Base-by-base conservation (phyloP, 768 basidiomycete species). In the Boletus vinaceobasis region DNA sequence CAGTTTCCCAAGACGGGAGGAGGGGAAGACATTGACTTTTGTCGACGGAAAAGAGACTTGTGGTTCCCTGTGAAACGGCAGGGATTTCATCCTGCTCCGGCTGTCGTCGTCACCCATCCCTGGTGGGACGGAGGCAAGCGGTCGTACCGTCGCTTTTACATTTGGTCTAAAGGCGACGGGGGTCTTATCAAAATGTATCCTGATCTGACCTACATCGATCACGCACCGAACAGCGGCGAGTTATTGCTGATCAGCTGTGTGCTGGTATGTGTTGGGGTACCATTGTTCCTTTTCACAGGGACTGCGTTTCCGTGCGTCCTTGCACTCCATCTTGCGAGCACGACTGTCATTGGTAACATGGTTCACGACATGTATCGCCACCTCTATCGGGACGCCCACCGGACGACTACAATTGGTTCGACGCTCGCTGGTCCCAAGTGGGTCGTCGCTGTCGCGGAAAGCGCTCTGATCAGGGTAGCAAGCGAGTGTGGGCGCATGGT, bases 11-110 rank as follows among this genome's bases (percentile, higher is more conserved):
- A 82, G 68, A 86, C 83, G 4, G 82, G 83, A 1, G 82, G 84
- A 3, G 84, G 83, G 0, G 84, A 86, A 55, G 82, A 86, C 37
- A 82, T 85, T 13, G 79, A 85, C 60, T 84, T 79, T 59, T 82
- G 81, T 55, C 70, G 75, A n/a, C 66, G 65, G 55, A 82, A 80
- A 54, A 73, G 80, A 13, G 62, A 71, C 19, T 69, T 61, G 32
- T 76, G 73, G 39, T 51, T 78, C 35, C 53, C 57, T 10, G 55
- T 64, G 19, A 70, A 71, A 3, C 63, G 72, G 6, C 64, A 72
- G 36, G 79, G 80, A 0, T 82, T 85, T 56, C 56, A 65, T 29
- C 68, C 80, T 2, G 82, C 82, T 14, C 81, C 81, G 2, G 47
- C 66, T 0, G 80, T 80, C 9, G 52, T 68, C n/a, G 80, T 79